phyloP scores from a whole-genome alignment of 2,329 filamentous ascomycete genomes.

The Davidsoniella neocaledoniae region DNA sequence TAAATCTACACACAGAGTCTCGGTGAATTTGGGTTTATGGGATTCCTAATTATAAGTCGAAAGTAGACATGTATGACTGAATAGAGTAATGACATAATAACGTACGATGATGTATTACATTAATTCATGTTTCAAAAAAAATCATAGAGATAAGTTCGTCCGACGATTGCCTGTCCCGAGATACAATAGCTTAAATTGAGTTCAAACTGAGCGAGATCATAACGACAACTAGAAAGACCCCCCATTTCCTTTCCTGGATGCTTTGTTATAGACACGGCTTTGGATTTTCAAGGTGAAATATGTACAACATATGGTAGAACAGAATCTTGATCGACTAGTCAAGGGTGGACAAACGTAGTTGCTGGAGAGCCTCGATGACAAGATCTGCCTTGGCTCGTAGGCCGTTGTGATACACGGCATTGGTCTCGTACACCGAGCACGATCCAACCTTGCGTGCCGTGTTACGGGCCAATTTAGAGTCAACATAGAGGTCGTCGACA shows the following conservation, averaged over 20 bases:
- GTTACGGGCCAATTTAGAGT: slow-evolving; percentile 53
- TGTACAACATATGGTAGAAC: no score
- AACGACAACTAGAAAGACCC: neutral
- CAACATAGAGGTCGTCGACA: slow-evolving; percentile 84
- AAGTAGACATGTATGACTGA: no score
- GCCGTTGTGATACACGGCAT: slow-evolving; percentile 75
- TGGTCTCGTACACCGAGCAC: slow-evolving; percentile 70
- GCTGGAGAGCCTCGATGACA: slow-evolving; percentile 39
- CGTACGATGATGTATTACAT: neutral
- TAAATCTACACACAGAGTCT: neutral
- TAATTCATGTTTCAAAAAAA: neutral
- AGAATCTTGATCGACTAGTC: slow-evolving; percentile 3
- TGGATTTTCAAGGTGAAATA: no score
- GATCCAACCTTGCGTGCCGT: slow-evolving; percentile 61
- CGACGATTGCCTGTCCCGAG: no score
- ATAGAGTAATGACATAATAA: no score
- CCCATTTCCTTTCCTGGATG: no score
- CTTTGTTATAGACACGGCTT: no score
- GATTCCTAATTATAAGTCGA: no score
- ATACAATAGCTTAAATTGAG: no score
- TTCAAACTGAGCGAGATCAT: no score
- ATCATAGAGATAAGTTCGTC: neutral
- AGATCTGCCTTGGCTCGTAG: slow-evolving; percentile 57
- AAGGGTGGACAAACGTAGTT: slow-evolving; percentile 26
- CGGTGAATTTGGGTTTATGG: no score